Conservation (phyloP, 2,329 filamentous ascomycete genomes). For the Aurifilum marmelostoma region DNA sequence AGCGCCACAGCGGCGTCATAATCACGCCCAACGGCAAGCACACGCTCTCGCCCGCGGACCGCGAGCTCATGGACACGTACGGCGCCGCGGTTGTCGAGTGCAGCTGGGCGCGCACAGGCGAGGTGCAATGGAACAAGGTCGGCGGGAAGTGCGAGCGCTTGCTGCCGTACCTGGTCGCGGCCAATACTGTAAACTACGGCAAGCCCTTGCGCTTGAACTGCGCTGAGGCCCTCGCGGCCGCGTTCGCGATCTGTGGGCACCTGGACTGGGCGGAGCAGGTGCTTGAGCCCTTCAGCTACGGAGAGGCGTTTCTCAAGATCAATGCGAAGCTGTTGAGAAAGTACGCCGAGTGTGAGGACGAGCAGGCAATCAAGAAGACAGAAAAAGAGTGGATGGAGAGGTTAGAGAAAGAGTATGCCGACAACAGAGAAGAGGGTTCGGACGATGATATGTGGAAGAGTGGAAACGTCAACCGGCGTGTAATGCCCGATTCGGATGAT, state of each 20-base stretch:
- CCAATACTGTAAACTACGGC: conserved; percentile 97
- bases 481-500: conserved; percentile 45
- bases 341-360: conserved; percentile 83
- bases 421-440: conserved; percentile 70
- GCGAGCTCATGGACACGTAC: conserved; percentile 78
- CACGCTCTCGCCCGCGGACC: conserved; percentile 81
- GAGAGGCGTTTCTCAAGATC: conserved; percentile 85
- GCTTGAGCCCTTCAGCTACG: conserved; percentile 85
- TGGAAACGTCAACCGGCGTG: conserved; percentile 80
- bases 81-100: conserved; percentile 97
- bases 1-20: conserved; percentile 89
- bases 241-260: conserved; percentile 91
- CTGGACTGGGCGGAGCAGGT: conserved; percentile 87
- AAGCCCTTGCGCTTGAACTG: conserved; percentile 95
- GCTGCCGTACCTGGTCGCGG: conserved; percentile 92
- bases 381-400: conserved; percentile 88
- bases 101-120: conserved; percentile 90
- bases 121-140: conserved; percentile 89
- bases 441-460: conserved; percentile 84
- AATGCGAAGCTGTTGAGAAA: conserved; percentile 80
- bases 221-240: conserved; percentile 89
- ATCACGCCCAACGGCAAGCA: conserved; percentile 93
- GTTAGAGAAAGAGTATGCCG: conserved; percentile 85
- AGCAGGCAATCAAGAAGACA: conserved; percentile 79
- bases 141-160: conserved; percentile 91